Evolutionary conservation across 2,329 filamentous ascomycete species (phyloP).

Genomic region (Aspergillus arachidicola): DNA sequence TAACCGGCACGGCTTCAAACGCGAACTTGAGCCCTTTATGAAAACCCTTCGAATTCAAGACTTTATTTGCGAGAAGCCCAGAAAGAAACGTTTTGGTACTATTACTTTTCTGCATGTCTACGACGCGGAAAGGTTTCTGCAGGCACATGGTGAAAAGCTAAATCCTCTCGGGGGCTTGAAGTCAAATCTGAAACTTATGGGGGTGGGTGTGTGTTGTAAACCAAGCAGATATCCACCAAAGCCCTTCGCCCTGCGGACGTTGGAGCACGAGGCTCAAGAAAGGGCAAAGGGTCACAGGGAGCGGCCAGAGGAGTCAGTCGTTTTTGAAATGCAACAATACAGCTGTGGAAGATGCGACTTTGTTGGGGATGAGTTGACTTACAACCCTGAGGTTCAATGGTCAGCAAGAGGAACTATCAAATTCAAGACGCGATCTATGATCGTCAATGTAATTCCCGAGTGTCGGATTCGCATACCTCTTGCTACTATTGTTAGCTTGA

Average conservation of each 20-base stretch:
- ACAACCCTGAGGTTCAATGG: constrained; percentile 35
- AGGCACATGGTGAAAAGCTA: constrained; percentile 27
- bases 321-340: constrained; percentile 2
- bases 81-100: constrained; percentile 43
- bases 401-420: constrained; percentile 24
- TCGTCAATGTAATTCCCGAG: constrained; percentile 37
- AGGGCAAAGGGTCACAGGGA: constrained; percentile 16
- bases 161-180: constrained; percentile 4
- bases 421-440: constrained; percentile 49
- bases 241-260: constrained; percentile 37
- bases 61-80: constrained; percentile 50
- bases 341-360: neutral
- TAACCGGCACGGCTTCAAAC: constrained; percentile 46
- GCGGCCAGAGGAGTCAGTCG: constrained; percentile 15
- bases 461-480: constrained; percentile 54
- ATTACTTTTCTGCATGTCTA: constrained; percentile 49
- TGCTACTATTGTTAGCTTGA: constrained; percentile 52
- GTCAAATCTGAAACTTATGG: constrained; percentile 23
- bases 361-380: constrained; percentile 44
- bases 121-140: constrained; percentile 50
- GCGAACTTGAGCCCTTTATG: constrained; percentile 45
- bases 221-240: constrained; percentile 43
- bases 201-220: constrained; percentile 26
- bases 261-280: constrained; percentile 36
- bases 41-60: constrained; percentile 41